Conservation (phyloP, 2,329 filamentous ascomycete species). For the Penicillium sp. region DNA sequence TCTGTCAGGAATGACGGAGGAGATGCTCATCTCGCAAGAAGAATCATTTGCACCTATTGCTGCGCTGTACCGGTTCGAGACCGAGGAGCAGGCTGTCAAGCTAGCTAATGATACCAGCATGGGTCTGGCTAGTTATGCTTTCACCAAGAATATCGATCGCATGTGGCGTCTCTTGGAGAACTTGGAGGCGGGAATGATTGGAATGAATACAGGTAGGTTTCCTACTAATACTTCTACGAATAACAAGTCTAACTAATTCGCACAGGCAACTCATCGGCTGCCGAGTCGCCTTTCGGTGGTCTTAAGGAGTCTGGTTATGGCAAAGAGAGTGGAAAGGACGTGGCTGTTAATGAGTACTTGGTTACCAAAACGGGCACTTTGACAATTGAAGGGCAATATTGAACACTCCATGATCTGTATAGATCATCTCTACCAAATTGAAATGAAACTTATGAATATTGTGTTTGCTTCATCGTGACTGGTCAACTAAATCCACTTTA, state of each 20-base stretch:
- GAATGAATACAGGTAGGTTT: slow-evolving; percentile 59
- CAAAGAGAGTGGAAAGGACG: slow-evolving; percentile 66
- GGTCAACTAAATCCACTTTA: neutral
- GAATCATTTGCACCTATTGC: slow-evolving; percentile 67
- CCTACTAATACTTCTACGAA: too few relatives aligned
- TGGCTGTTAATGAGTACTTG: slow-evolving; percentile 62
- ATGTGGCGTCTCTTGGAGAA: slow-evolving; percentile 66
- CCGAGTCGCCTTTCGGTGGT: slow-evolving; percentile 66
- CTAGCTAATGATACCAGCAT: slow-evolving; percentile 63
- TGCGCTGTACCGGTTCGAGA: slow-evolving; percentile 65
- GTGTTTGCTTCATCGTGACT: neutral
- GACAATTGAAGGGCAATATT: slow-evolving; percentile 59
- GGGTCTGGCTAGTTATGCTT: slow-evolving; percentile 66
- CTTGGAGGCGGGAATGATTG: slow-evolving; percentile 69
- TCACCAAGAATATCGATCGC: slow-evolving; percentile 67
- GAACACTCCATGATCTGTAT: neutral
- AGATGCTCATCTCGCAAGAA: slow-evolving; percentile 60
- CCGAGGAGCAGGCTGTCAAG: slow-evolving; percentile 63
- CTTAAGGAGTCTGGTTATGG: slow-evolving; percentile 69
- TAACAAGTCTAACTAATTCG: neutral
- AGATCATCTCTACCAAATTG: neutral
- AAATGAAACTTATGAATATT: neutral
- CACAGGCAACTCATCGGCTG: slow-evolving; percentile 61
- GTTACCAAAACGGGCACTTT: slow-evolving; percentile 66
- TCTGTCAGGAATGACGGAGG: slow-evolving; percentile 57